Conservation (phyloP, 1,284 basidiomycete species). For the Cystobasidium slooffiae region DNA sequence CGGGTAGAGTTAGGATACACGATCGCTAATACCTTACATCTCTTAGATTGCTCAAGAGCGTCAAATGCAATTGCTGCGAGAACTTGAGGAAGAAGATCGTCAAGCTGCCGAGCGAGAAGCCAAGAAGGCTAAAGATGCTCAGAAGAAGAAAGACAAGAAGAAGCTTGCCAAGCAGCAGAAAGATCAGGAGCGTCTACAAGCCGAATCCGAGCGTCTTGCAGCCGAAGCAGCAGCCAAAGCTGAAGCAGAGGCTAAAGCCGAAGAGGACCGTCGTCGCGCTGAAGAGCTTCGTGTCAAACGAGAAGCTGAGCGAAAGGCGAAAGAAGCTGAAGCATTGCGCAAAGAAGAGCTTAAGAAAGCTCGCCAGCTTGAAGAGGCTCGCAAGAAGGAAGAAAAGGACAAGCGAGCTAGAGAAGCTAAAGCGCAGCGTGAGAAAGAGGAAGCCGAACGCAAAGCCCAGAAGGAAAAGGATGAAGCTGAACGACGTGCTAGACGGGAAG, state of each 20-base stretch:
- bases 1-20: neutral
- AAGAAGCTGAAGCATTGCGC: constrained; percentile 72
- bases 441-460: constrained; percentile 64
- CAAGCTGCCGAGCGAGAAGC: constrained; percentile 79
- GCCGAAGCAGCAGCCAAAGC: constrained; percentile 76
- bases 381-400: constrained; percentile 65
- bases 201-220: constrained; percentile 74
- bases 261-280: constrained; percentile 58
- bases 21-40: neutral
- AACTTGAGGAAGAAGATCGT: constrained; percentile 87
- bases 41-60: constrained; percentile 80
- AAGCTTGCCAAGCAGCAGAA: constrained; percentile 82
- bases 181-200: constrained; percentile 81
- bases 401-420: constrained; percentile 66
- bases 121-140: constrained; percentile 92
- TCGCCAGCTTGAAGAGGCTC: constrained; percentile 61
- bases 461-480: constrained; percentile 53
- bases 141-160: constrained; percentile 99
- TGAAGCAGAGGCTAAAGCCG: constrained; percentile 61
- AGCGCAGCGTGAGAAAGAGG: constrained; percentile 58
- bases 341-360: constrained; percentile 61
- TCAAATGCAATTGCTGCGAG: constrained; percentile 80
- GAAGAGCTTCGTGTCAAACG: constrained; percentile 73
- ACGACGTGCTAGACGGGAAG: constrained; percentile 49
- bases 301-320: constrained; percentile 73